A percentile compares a stretch with the other conserved stretches of the same genome.
These are phyloP conservation scores for Leishmania guyanensis DNA, from an alignment of 208 protist species.

Conservation along the genomic window DNA sequence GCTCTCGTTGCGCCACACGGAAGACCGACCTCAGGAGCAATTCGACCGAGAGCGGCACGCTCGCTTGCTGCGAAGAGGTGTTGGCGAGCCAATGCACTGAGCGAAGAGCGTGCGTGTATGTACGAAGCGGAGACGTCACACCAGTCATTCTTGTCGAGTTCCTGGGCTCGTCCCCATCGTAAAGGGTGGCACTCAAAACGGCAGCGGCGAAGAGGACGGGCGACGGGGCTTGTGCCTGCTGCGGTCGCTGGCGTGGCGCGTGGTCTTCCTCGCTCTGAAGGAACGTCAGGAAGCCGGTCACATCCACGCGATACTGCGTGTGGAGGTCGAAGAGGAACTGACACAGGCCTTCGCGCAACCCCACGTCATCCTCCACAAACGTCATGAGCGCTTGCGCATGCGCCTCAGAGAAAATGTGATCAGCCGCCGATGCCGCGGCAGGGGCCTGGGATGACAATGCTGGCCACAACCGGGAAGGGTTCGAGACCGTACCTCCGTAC, in stretches of 20 bases:
- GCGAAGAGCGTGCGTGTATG: slow-evolving; percentile 1
- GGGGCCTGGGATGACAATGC: too few species aligned
- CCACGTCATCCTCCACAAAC: not conserved
- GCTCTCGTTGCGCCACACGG: slow-evolving; percentile 3
- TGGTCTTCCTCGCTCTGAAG: not conserved
- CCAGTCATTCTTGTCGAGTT: not conserved
- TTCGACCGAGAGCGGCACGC: not conserved
- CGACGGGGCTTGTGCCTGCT: not conserved
- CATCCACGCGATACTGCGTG: slow-evolving; percentile 11
- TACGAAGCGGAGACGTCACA: not conserved
- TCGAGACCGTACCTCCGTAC: not conserved
- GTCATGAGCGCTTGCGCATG: not conserved
- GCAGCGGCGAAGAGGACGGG: not conserved
- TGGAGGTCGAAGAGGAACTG: slow-evolving; percentile 8
- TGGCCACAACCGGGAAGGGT: not conserved
- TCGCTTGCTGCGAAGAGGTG: not conserved
- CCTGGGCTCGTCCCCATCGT: not conserved
- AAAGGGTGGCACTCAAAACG: not conserved
- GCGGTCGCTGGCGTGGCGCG: not conserved
- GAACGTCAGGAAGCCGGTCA: not conserved
- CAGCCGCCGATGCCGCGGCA: not conserved
- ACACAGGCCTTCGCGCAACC: slow-evolving; percentile 4
- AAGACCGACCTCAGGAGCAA: not conserved
- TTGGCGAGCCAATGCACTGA: slow-evolving; percentile 5
- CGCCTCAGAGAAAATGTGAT: not conserved